Evolutionary conservation across 345 rosid species (phyloP).

Genomic region (Diplotaxis tenuifolia): DNA sequence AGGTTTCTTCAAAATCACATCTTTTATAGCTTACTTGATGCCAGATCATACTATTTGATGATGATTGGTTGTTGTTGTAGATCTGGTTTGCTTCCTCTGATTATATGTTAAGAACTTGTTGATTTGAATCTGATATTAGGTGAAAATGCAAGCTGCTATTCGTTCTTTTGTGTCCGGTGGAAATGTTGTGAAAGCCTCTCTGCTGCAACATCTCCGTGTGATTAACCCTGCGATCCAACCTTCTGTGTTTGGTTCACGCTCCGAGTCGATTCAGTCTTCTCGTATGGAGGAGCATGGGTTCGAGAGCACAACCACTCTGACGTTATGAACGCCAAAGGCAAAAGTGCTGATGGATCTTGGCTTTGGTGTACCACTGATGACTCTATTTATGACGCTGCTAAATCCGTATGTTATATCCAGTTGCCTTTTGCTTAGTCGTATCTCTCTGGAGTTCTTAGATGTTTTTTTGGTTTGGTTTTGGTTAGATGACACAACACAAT

Average conservation of each 20-base stretch:
- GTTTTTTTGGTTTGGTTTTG: too few relatives aligned
- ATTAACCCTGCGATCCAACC: constrained; percentile 55
- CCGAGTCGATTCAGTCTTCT: constrained; percentile 56
- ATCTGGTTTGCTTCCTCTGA: neutral
- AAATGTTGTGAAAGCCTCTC: constrained; percentile 46
- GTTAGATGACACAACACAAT: constrained; percentile 95
- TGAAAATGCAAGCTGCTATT: constrained; percentile 64
- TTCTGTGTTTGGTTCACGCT: constrained; percentile 54
- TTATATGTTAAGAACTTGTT: neutral
- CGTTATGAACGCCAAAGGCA: constrained; percentile 73
- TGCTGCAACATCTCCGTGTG: constrained; percentile 63
- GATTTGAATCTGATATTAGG: constrained; percentile 10
- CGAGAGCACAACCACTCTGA: constrained; percentile 84
- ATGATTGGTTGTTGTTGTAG: neutral
- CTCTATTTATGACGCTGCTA: constrained; percentile 83
- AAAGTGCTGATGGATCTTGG: constrained; percentile 96
- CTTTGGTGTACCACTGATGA: constrained; percentile 98
- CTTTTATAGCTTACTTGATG: too few relatives aligned
- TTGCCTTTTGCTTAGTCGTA: too few relatives aligned
- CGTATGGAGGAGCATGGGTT: constrained; percentile 90
- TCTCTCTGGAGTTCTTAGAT: too few relatives aligned
- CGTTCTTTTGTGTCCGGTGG: constrained; percentile 50
- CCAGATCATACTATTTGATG: too few relatives aligned
- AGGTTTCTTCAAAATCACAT: too few relatives aligned
- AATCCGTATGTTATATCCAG: constrained; percentile 96